phyloP scores from a whole-genome alignment of 805 yeast genomes.

The Gaillardinia entomophila region DNA sequence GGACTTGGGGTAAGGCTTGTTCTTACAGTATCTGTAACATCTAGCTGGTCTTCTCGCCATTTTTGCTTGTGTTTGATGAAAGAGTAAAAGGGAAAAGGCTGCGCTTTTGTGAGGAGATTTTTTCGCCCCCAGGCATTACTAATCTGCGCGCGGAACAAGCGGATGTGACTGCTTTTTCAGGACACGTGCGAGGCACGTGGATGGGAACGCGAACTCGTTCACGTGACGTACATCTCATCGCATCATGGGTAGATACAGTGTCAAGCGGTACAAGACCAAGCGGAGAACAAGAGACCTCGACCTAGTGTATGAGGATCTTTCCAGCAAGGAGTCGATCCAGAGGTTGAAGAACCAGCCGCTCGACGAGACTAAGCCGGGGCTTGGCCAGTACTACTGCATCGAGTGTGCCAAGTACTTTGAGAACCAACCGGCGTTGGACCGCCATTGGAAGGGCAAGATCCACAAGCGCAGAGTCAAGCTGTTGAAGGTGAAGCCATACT shows the following conservation, averaged over 20 bases:
- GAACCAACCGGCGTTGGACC: conserved; percentile 61
- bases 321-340: conserved; percentile 56
- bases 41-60: conserved; percentile 99
- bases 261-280: conserved; percentile 82
- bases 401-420: conserved; percentile 93
- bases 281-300: conserved; percentile 84
- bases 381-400: conserved; percentile 91
- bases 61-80: conserved; percentile 39
- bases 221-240: not conserved
- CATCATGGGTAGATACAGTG: conserved; percentile 82
- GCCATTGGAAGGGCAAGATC: conserved; percentile 69
- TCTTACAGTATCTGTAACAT: conserved; percentile 99
- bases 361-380: conserved; percentile 88
- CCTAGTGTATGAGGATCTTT: conserved; percentile 70
- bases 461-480: conserved; percentile 85
- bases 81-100: not conserved
- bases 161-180: not conserved
- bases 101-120: too few relatives aligned
- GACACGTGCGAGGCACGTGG: not conserved
- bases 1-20: conserved; percentile 99
- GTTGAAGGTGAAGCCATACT: conserved; percentile 73
- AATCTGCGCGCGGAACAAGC: too few relatives aligned
- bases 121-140: too few relatives aligned
- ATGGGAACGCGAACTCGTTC: not conserved
- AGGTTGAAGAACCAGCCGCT: conserved; percentile 72